Evolutionary conservation across 2,329 filamentous ascomycete species (phyloP), one percentile per base, ranked within the genome.

Genomic region (Calonectria pteridis): DNA sequence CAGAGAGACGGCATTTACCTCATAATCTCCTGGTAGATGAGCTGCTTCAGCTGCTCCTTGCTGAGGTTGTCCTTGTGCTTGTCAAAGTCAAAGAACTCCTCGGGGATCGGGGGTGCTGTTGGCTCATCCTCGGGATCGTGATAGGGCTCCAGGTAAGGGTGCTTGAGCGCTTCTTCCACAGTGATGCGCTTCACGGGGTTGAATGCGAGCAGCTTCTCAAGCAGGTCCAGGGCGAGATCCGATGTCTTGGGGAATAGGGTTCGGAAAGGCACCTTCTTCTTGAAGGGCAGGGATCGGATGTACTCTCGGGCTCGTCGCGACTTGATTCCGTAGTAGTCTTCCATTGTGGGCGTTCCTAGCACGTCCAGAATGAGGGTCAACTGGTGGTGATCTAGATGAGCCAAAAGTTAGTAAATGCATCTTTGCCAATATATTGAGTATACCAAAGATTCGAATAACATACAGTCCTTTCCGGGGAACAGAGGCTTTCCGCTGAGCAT

Each of bases 251-350:
- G 96, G 90, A 99, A 99, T 85, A 99, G 92, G 55, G 94, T 94
- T 84, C 97, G 95, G 92, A 98, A 97, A 0, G 97, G 96, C 62
- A 98, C 97, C 92, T 98, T 98, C 93, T 98, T 98, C 92, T 98
- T 98, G 90, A 98, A 98, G 23, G 97, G 96, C 59, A 98, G 91
- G 68, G 96, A 98, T 75, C 97, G 95, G 83, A 99, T 99, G 88
- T 99, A 99, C 87, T 99, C 97, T 77, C 97, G 92, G 65, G 97
- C 97, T 82, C 97, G 95, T 78, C 97, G 94, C 68, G 97, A 98
- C 88, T 99, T 99, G 91, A 99, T 99, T 77, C 97, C 97, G 82
- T 99, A 99, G 90, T 99, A 99, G 84, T 99, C 97, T 85, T 99
- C 97, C 97, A 99, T 99, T 16, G 97, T 99, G 3, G 97, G 97